Percentiles rank a stretch among this genome's conserved stretches.
phyloP scores from a whole-genome alignment of 805 yeast species.

The Lachancea thermotolerans region DNA sequence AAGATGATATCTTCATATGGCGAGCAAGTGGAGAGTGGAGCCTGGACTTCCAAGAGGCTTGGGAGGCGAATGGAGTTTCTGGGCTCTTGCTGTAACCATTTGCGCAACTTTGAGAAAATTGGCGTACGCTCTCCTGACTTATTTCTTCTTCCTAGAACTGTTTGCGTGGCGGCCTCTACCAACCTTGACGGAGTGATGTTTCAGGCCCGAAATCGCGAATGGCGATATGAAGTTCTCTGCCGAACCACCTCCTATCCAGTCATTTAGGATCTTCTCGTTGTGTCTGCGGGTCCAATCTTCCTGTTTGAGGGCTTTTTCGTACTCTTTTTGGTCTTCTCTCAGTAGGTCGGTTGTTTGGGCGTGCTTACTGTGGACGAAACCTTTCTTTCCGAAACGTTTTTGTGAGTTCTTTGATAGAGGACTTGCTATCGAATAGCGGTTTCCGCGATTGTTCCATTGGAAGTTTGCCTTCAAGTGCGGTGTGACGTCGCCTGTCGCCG shows the following conservation, averaged over 20 bases:
- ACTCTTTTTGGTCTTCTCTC: conserved; percentile 93
- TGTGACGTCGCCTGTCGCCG: conserved; percentile 69
- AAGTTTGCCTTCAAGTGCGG: conserved; percentile 88
- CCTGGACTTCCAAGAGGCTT: too few species aligned
- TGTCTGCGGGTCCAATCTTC: conserved; percentile 82
- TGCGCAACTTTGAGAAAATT: too few species aligned
- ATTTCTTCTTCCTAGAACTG: conserved; percentile 40
- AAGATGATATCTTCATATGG: background rate
- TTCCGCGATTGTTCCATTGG: conserved; percentile 91
- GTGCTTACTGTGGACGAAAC: conserved; percentile 66
- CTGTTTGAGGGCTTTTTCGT: conserved; percentile 76
- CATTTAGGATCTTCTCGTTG: conserved; percentile 76
- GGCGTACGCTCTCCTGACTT: background rate
- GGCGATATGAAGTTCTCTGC: conserved; percentile 86
- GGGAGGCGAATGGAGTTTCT: too few species aligned
- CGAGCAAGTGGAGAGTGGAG: too few species aligned
- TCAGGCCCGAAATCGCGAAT: conserved; percentile 60
- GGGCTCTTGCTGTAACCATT: too few species aligned
- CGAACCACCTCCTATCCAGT: conserved; percentile 82
- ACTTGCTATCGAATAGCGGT: conserved; percentile 72
- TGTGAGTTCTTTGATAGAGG: conserved; percentile 76
- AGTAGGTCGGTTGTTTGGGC: conserved; percentile 47
- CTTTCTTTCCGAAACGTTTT: conserved; percentile 70
- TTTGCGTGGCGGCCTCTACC: conserved; percentile 82
- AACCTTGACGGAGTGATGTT: conserved; percentile 62